phyloP scores from a whole-genome alignment of 805 yeast genomes.

The Sungouiozyma ichnusensis region DNA sequence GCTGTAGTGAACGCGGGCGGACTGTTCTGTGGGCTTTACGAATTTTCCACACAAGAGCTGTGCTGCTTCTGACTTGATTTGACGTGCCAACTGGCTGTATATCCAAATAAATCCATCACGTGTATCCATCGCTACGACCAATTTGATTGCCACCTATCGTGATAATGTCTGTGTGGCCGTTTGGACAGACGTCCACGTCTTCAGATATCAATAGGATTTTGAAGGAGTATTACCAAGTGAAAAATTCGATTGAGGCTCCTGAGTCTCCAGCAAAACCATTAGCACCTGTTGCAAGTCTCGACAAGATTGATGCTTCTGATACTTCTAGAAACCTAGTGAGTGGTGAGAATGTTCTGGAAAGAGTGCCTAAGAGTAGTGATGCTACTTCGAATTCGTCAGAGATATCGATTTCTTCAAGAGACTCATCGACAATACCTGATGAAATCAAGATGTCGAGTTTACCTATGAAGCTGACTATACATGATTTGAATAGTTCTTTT shows the following conservation, averaged over 20 bases:
- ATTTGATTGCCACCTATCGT: too few species aligned
- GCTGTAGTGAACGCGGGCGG: background rate
- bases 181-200: constrained; percentile 29
- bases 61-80: too few species aligned
- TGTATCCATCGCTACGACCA: background rate
- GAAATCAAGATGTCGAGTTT: background rate
- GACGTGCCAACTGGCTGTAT: too few species aligned
- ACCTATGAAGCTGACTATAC: background rate
- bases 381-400: background rate
- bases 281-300: background rate
- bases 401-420: background rate
- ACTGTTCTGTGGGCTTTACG: background rate
- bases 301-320: background rate
- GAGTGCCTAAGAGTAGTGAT: background rate
- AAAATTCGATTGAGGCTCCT: constrained; percentile 17
- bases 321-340: background rate
- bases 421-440: background rate
- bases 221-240: constrained; percentile 30
- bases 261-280: background rate
- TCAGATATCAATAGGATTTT: constrained; percentile 32
- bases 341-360: background rate
- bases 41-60: background rate
- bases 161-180: constrained; percentile 38
- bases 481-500: constrained; percentile 20
- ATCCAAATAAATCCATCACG: background rate